Conservation (phyloP, 176 grass and related monocot species). For the Zea luxurians region DNA sequence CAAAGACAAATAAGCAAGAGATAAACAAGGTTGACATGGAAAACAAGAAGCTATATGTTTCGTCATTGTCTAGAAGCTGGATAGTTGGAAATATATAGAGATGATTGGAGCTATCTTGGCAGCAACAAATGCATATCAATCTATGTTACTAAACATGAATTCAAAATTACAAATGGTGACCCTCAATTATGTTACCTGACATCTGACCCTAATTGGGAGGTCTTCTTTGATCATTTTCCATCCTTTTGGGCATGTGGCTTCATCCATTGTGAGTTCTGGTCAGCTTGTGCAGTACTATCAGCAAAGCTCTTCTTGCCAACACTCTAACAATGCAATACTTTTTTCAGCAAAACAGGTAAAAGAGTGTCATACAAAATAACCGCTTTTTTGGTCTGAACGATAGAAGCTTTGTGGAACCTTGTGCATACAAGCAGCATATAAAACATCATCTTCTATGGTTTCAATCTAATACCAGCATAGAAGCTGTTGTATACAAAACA, state of each 20-base stretch:
- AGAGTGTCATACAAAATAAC: neutral
- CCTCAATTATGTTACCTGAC: constrained; percentile 46
- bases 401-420: no score
- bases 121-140: neutral
- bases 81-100: neutral
- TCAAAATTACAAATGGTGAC: neutral
- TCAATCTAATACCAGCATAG: no score
- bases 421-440: no score
- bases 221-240: constrained; percentile 41
- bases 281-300: constrained; percentile 42
- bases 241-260: constrained; percentile 42
- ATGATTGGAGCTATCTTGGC: neutral
- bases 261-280: constrained; percentile 46
- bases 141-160: neutral
- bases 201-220: constrained; percentile 36
- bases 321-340: constrained; percentile 42
- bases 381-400: no score
- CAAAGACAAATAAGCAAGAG: neutral
- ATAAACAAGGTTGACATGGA: neutral
- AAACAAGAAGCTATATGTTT: neutral
- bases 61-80: neutral
- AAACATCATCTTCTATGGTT: no score
- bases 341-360: neutral
- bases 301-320: constrained; percentile 43
- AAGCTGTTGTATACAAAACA: no score